phyloP scores from a whole-genome alignment of 345 rosid species.

The Brassica rapa region DNA sequence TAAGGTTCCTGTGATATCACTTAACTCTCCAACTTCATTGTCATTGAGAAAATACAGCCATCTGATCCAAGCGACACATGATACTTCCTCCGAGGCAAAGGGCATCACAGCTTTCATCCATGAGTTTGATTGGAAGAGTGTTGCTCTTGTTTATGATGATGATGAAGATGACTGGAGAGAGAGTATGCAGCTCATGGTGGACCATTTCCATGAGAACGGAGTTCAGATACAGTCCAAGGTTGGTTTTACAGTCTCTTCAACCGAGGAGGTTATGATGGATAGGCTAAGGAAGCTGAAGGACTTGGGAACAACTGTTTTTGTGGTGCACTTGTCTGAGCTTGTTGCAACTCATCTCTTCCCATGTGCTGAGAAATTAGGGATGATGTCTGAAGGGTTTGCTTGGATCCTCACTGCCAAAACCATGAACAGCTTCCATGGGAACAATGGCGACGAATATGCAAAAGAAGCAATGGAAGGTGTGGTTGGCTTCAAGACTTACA shows the following conservation, averaged over 20 bases:
- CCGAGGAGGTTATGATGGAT: constrained; percentile 3
- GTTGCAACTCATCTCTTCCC: constrained; percentile 30
- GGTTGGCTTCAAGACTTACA: constrained; percentile 41
- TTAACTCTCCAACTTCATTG: constrained; percentile 3
- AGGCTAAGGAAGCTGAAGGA: constrained; percentile 19
- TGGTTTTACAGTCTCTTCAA: constrained; percentile 29
- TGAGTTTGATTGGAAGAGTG: constrained; percentile 38
- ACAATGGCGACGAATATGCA: not conserved
- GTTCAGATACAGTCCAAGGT: constrained; percentile 14
- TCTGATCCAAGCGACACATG: constrained; percentile 35
- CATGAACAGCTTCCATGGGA: constrained; percentile 10
- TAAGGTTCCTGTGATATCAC: constrained; percentile 39
- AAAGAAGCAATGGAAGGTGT: constrained; percentile 48
- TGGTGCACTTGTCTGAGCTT: constrained; percentile 36
- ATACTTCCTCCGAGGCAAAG: constrained; percentile 29
- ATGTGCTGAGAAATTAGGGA: constrained; percentile 28
- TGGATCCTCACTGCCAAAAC: constrained; percentile 43
- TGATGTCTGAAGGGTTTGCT: constrained; percentile 45
- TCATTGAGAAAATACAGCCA: constrained; percentile 25
- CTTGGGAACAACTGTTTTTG: constrained; percentile 14
- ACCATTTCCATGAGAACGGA: not conserved
- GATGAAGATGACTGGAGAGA: constrained; percentile 38
- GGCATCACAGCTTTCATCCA: constrained; percentile 31
- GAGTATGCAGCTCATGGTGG: constrained; percentile 18
- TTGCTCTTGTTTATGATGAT: constrained; percentile 31